These are phyloP conservation scores for Vanderwaltozyma verrucispora DNA, from an alignment of 805 yeast genomes.

Conservation along the genomic window DNA sequence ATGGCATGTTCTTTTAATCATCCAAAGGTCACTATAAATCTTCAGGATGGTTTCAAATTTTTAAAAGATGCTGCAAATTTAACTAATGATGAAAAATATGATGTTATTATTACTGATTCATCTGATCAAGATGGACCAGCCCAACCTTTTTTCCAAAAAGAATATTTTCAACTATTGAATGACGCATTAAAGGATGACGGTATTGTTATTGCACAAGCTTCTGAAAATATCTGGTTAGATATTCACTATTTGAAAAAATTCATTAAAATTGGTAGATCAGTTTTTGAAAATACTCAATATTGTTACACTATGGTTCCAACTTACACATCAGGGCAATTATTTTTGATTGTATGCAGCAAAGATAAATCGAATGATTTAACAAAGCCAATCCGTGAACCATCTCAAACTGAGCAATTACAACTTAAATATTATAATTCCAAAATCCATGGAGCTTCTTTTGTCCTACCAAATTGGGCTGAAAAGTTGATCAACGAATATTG, in stretches of 20 bases:
- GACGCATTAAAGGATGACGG: conserved; percentile 53
- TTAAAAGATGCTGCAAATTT: conserved; percentile 33
- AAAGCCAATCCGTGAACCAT: conserved; percentile 41
- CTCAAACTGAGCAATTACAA: conserved; percentile 36
- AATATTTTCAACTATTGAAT: conserved; percentile 58
- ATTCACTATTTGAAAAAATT: conserved; percentile 41
- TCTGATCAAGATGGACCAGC: conserved; percentile 97
- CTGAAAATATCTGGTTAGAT: conserved; percentile 70
- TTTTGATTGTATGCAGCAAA: conserved; percentile 63
- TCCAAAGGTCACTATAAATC: conserved; percentile 52
- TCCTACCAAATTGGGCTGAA: conserved; percentile 73
- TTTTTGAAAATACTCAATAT: conserved; percentile 53
- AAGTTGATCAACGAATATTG: conserved; percentile 16
- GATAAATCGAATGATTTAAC: conserved; percentile 36
- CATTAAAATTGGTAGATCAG: conserved; percentile 38
- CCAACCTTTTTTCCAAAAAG: conserved; percentile 70
- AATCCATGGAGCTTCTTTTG: conserved; percentile 64
- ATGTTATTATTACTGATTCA: conserved; percentile 83
- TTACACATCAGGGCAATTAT: conserved; percentile 82
- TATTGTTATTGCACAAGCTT: conserved; percentile 70
- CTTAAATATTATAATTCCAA: conserved; percentile 56
- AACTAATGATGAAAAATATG: conserved; percentile 42
- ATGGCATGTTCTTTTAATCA: conserved; percentile 65
- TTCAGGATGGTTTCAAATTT: conserved; percentile 79
- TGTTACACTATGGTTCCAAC: conserved; percentile 79